Evolutionary conservation across 805 yeast species (phyloP), one percentile per base, ranked within the genome.

Genomic region (Torulaspora franciscae): DNA sequence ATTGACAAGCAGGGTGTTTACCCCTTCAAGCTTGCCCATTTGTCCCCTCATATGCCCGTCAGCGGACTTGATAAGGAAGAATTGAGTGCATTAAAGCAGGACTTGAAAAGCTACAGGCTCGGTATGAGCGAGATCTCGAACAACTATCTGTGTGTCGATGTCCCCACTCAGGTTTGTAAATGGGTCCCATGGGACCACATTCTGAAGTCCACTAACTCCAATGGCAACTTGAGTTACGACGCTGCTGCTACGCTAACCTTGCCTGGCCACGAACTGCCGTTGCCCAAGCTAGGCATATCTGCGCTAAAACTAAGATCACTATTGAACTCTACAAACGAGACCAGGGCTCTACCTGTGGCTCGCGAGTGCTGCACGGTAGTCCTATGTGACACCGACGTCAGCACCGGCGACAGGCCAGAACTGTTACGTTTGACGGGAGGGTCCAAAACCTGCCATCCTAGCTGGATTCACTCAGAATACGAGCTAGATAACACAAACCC

Each of bases 21-120:
- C 66, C 98, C 99, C 46, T 87, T 91, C 74, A 91, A 88, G 67
- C 74, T 90, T 54, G 74, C 88, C 30, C 83, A 86, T 67, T 69
- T 86, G 37, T 75, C 87, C 11, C 71, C 73, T 19, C 57, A 66
- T 32, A 83, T 82, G 75, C 90, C 90, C 44, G 65, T 82, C 19
- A 67, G 75, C 37, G 57, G 65, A 29, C 65, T 65, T 23, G 45
- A 52, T 19, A 62, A 63, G 2, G 59, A 65, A 13, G 68, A 60
- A 63, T 79, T 51, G 67, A 63, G 33, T 44, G 64, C 46, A 19
- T 69, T 80, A 51, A 71, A 73, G 50, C 66, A 73, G 43, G 88
- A 83, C 52, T 66, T 84, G 54, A 77, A 73, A 58, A 69, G 77
- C 14, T 74, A 79, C 49, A 79, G 83, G 67, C 74, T 89, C 48